Base-by-base conservation (phyloP, 2,329 filamentous ascomycete species). In the Colletotrichum cordylinicola region DNA sequence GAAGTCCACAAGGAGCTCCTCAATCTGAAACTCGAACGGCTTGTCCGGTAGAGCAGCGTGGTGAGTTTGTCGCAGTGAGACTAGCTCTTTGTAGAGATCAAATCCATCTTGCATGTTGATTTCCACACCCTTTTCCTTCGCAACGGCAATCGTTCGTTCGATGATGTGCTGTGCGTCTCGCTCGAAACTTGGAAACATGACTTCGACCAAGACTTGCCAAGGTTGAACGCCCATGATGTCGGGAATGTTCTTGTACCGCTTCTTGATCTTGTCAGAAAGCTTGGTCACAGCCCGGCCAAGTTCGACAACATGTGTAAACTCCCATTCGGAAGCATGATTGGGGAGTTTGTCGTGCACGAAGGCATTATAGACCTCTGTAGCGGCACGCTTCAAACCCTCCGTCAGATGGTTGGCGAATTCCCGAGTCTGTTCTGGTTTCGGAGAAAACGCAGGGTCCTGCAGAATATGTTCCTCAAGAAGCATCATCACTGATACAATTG, bases 61-160 rank as follows among this genome's bases (percentile, higher is more conserved):
- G 83, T 98, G 96, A 31, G 98, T 95, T 39, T 91, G 90, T 35
- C 97, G 93, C 76, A 98, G 95, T 78, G 94, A 94, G 24, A 96
- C 93, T 72, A 99, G 88, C 81, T 98, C 95, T 80, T 92, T 94
- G 86, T 99, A 99, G 21, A 99, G 87, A 79, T 98, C 95, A 83
- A 99, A 98, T 0, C 96, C 97, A 83, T 99, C 97, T 81, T 98
- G 92, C 31, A 98, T 91, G 52, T 94, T 93, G 65, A 98, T 92
- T 79, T 98, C 95, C 71, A 93, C 90, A 16, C 91, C 93, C 68
- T 90, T 91, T 39, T 92, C 90, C 78, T 94, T 91, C 27, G 94
- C 92, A 69, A 93, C 90, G 74, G 94, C 90, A 78, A 98, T 89
- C 77, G 98, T 97, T 71, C 94, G 91, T 78, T 93, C 90, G 56